A percentile compares a stretch with the other conserved stretches of the same genome.
These are phyloP conservation scores for Calonectria pseudoturangicola DNA, from an alignment of 2,329 filamentous ascomycete genomes.

Conservation along the genomic window DNA sequence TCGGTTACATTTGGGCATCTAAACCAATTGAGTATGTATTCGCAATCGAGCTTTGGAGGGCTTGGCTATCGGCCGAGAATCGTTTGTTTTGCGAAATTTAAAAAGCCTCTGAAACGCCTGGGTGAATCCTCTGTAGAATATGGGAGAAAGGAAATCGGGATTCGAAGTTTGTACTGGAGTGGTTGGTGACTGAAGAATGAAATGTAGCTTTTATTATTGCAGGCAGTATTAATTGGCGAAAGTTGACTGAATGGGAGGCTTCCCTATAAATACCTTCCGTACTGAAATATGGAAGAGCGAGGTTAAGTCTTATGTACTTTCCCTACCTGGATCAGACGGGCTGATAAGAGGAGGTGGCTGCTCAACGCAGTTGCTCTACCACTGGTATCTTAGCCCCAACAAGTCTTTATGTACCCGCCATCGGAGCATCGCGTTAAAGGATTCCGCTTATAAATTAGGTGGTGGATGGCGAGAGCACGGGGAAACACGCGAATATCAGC, in stretches of 20 bases:
- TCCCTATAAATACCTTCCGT: rapidly evolving
- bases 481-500: not conserved
- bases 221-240: too few species aligned
- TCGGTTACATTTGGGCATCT: not conserved
- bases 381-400: too few species aligned
- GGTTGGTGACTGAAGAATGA: too few species aligned
- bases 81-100: not conserved
- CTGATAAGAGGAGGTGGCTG: too few species aligned
- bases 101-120: not conserved
- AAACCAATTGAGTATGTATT: not conserved
- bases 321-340: not conserved
- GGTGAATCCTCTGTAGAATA: not conserved
- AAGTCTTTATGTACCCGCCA: too few species aligned
- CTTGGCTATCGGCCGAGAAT: not conserved
- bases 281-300: not conserved
- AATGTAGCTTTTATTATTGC: too few species aligned
- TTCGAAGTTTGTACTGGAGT: not conserved
- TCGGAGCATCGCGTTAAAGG: not conserved
- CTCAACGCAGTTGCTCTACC: too few species aligned
- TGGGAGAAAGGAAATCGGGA: not conserved
- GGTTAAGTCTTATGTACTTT: not conserved
- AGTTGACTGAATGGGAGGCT: too few species aligned
- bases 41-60: too few species aligned
- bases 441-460: not conserved
- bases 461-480: too few species aligned